Conservation (phyloP, 805 yeast genomes). For the Saccharomyces mikatae region DNA sequence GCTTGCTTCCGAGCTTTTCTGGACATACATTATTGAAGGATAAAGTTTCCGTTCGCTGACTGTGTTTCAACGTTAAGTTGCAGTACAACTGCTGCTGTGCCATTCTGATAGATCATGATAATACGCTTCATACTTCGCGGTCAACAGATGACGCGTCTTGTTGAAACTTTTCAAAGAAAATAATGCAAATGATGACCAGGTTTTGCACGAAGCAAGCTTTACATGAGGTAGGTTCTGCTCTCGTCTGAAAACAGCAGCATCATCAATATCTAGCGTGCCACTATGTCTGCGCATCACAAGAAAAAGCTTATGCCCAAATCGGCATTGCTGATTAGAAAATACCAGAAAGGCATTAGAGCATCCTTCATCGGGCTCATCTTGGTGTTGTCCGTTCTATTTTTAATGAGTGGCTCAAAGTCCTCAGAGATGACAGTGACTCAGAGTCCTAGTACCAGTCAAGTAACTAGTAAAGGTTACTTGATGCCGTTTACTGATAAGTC, state of each 20-base stretch:
- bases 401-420: constrained; percentile 1
- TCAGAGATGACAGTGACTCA: background rate
- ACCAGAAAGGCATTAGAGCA: constrained; percentile 21
- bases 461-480: constrained; percentile 6
- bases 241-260: background rate
- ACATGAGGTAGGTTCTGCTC: background rate
- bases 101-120: background rate
- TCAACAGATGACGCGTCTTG: background rate
- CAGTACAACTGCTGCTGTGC: background rate
- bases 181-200: background rate
- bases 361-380: constrained; percentile 19
- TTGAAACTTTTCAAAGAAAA: constrained; percentile 1
- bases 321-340: constrained; percentile 23
- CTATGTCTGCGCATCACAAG: constrained; percentile 12
- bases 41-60: background rate
- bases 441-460: background rate
- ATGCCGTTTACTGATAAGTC: constrained; percentile 27
- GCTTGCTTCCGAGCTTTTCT: background rate
- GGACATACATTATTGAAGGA: background rate
- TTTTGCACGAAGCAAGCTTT: background rate
- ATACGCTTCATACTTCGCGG: background rate
- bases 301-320: constrained; percentile 29
- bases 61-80: background rate
- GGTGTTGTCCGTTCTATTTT: constrained; percentile 14
- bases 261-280: background rate